phyloP scores from a whole-genome alignment of 1,284 basidiomycete genomes.

The Schizopora paradoxa region DNA sequence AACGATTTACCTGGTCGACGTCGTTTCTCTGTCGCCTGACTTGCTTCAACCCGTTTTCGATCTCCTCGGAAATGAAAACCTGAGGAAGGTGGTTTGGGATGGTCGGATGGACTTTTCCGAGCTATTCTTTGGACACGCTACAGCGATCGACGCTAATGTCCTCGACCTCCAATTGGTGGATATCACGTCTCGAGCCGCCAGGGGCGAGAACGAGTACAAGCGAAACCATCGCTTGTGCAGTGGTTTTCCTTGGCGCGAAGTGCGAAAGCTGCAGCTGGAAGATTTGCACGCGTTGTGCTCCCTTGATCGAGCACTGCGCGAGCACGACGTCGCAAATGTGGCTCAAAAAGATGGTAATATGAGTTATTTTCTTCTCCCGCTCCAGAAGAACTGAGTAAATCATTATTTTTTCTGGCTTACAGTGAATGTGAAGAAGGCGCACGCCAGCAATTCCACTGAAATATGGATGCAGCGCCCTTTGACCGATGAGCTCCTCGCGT shows the following conservation, averaged over 20 bases:
- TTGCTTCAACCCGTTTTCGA: slow-evolving; percentile 28
- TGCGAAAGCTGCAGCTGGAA: slow-evolving; percentile 27
- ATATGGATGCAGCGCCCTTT: slow-evolving; percentile 36
- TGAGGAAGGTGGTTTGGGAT: slow-evolving; percentile 41
- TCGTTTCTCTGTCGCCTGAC: slow-evolving; percentile 27
- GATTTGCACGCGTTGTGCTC: slow-evolving; percentile 7
- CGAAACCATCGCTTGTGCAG: slow-evolving; percentile 27
- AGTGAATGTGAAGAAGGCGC: slow-evolving; percentile 36
- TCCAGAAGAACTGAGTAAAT: neutral
- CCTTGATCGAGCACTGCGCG: slow-evolving; percentile 8
- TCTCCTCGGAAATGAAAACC: neutral
- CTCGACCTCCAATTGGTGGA: slow-evolving; percentile 41
- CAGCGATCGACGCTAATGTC: slow-evolving; percentile 28
- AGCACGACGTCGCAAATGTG: slow-evolving; percentile 1
- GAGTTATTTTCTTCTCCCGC: neutral
- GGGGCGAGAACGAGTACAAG: slow-evolving; percentile 30
- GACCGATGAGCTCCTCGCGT: slow-evolving; percentile 30
- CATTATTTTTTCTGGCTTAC: neutral
- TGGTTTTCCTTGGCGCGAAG: slow-evolving; percentile 24
- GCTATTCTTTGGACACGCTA: slow-evolving; percentile 28
- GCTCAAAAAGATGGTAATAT: neutral
- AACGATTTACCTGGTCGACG: slow-evolving; percentile 38
- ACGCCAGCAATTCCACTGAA: slow-evolving; percentile 28
- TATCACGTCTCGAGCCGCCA: slow-evolving; percentile 29
- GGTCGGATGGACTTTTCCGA: slow-evolving; percentile 40